phyloP scores from a whole-genome alignment of 78 protist genomes.

The Abeoforma whisleri region DNA sequence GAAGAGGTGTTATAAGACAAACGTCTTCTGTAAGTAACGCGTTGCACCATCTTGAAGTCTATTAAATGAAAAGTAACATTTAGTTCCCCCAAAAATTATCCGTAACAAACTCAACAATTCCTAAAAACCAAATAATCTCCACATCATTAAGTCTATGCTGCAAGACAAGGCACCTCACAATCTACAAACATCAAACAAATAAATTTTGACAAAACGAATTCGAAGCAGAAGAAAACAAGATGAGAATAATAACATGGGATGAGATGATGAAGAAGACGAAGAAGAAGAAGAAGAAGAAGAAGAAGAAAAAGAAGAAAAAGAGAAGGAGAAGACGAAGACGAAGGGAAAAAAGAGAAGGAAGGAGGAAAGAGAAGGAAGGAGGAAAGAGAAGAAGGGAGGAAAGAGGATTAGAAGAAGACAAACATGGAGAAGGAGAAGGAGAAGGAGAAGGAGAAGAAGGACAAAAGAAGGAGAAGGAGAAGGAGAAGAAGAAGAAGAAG shows the following conservation, averaged over 20 bases:
- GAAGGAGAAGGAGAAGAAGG: not conserved
- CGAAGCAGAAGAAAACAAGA: not conserved
- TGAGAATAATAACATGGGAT: not conserved
- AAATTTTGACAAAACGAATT: not conserved
- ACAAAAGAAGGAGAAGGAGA: not conserved
- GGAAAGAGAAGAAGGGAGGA: not conserved
- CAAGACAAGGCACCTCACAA: not conserved
- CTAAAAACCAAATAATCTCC: not conserved
- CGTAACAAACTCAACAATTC: not conserved
- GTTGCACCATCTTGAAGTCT: slow-evolving; percentile 57
- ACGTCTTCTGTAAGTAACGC: slow-evolving; percentile 72
- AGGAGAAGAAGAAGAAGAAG: not conserved
- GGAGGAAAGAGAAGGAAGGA: not conserved
- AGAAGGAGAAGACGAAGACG: not conserved
- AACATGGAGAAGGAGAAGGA: not conserved
- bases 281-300: not conserved
- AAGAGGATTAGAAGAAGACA: not conserved
- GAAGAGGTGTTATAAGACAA: slow-evolving; percentile 64
- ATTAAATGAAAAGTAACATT: not conserved
- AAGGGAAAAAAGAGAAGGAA: not conserved
- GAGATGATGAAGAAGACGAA: not conserved
- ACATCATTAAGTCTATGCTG: not conserved
- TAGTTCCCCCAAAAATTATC: not conserved
- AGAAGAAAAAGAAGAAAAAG: not conserved
- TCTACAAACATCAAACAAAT: not conserved